These are phyloP conservation scores for Vigna reflexopilosa DNA, from an alignment of 306 rosid genomes.

Conservation along the genomic window DNA sequence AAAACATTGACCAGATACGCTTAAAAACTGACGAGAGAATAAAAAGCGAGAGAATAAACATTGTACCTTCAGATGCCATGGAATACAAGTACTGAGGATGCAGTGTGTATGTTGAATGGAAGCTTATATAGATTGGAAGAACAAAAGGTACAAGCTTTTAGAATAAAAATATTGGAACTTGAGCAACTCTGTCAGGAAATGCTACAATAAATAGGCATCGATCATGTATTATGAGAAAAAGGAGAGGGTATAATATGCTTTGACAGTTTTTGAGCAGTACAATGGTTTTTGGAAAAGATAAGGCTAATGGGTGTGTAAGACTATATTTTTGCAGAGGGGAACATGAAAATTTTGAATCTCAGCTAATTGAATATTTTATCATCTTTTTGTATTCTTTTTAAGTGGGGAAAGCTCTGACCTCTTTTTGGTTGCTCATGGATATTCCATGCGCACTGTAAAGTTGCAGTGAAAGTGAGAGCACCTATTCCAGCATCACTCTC, in stretches of 20 bases:
- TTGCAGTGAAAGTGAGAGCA: slow-evolving; percentile 61
- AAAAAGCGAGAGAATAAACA: slow-evolving; percentile 42
- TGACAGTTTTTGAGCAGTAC: slow-evolving; percentile 57
- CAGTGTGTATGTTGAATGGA: slow-evolving; percentile 54
- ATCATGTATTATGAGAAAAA: slow-evolving; percentile 47
- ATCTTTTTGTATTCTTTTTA: slow-evolving; percentile 49
- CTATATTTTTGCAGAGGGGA: slow-evolving; percentile 69
- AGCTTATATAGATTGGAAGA: slow-evolving; percentile 60
- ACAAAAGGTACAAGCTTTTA: slow-evolving; percentile 51
- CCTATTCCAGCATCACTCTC: slow-evolving; percentile 62
- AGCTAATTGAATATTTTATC: slow-evolving; percentile 39
- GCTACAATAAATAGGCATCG: slow-evolving; percentile 50
- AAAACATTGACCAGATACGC: slow-evolving; percentile 31
- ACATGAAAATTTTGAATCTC: slow-evolving; percentile 70
- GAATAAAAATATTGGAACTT: slow-evolving; percentile 65
- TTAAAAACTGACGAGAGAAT: slow-evolving; percentile 34
- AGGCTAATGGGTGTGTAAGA: slow-evolving; percentile 74
- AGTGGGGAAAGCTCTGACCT: slow-evolving; percentile 85
- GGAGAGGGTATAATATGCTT: slow-evolving; percentile 38
- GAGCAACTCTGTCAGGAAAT: slow-evolving; percentile 51
- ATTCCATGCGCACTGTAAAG: slow-evolving; percentile 95
- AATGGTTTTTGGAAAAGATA: slow-evolving; percentile 68
- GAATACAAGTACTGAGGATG: slow-evolving; percentile 49
- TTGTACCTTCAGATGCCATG: slow-evolving; percentile 66
- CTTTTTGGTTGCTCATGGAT: slow-evolving; percentile 71